phyloP scores from a whole-genome alignment of 768 basidiomycete species.

The Tylopilus rubrobrunneus region DNA sequence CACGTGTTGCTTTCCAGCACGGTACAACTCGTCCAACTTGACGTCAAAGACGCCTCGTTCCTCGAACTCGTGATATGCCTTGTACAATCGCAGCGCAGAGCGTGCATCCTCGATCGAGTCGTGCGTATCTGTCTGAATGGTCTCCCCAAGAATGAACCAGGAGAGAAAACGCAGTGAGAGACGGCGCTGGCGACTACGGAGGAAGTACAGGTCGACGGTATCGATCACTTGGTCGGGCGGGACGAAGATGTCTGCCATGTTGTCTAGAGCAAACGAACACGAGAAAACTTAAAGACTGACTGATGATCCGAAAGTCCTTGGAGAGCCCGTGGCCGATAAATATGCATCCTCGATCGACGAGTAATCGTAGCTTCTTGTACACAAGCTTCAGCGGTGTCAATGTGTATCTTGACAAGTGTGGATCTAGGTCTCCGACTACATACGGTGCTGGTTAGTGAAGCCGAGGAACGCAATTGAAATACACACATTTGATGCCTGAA shows the following conservation, averaged over 20 bases:
- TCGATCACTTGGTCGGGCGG: slow-evolving; percentile 95
- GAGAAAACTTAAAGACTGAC: slow-evolving; percentile 43
- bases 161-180: slow-evolving; percentile 90
- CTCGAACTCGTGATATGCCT: slow-evolving; percentile 75
- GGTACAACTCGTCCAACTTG: slow-evolving; percentile 82
- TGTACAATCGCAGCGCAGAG: slow-evolving; percentile 81
- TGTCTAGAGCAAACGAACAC: not conserved
- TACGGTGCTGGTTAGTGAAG: slow-evolving; percentile 1
- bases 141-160: slow-evolving; percentile 88
- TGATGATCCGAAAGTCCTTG: slow-evolving; percentile 98
- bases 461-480: not conserved
- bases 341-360: slow-evolving; percentile 93
- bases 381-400: slow-evolving; percentile 96
- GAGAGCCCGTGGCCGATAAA: slow-evolving; percentile 97
- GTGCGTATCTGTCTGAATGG: slow-evolving; percentile 91
- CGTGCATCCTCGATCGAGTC: slow-evolving; percentile 98
- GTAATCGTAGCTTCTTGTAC: slow-evolving; percentile 91
- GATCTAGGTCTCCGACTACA: slow-evolving; percentile 90
- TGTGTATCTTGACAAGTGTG: slow-evolving; percentile 75
- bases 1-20: slow-evolving; percentile 72
- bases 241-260: slow-evolving; percentile 79
- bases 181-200: slow-evolving; percentile 76
- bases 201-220: slow-evolving; percentile 94
- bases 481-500: slow-evolving; percentile 89
- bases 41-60: slow-evolving; percentile 75